Evolutionary conservation across 805 yeast genomes (phyloP).

Genomic region (Vanderwaltozyma polyspora): DNA sequence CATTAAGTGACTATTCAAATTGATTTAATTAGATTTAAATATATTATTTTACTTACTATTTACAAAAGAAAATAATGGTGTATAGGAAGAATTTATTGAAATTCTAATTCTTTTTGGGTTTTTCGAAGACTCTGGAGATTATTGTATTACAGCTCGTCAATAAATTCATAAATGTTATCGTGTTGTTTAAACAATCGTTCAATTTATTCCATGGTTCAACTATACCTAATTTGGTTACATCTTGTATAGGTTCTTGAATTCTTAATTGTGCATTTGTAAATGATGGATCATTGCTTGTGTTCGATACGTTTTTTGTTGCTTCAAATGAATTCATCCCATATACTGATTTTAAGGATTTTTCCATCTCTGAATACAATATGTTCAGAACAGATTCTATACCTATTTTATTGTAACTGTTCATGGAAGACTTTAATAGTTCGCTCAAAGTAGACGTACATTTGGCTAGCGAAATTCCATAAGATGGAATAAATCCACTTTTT

Average conservation of each 20-base stretch:
- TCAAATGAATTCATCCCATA: conserved; percentile 10
- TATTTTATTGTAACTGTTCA: conserved; percentile 3
- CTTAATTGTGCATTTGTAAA: conserved; percentile 9
- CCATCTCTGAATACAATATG: conserved; percentile 11
- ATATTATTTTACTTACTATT: too few species aligned
- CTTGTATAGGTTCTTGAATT: neutral
- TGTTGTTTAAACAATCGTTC: conserved; percentile 11
- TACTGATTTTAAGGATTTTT: conserved; percentile 11
- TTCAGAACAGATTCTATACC: conserved; percentile 9
- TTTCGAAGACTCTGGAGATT: conserved; percentile 16
- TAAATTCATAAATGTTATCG: conserved; percentile 10
- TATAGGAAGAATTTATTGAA: too few species aligned
- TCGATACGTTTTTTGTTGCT: conserved; percentile 6
- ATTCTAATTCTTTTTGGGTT: conserved; percentile 8
- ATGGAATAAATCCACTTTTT: conserved; percentile 20
- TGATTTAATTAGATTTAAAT: too few species aligned
- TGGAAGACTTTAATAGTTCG: neutral
- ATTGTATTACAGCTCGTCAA: conserved; percentile 13
- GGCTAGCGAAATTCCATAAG: conserved; percentile 15
- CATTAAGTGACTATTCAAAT: too few species aligned
- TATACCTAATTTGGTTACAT: conserved; percentile 5
- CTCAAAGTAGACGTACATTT: conserved; percentile 10
- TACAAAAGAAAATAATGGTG: too few species aligned
- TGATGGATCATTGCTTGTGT: conserved; percentile 7
- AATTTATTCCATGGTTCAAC: conserved; percentile 21